These are phyloP conservation scores for Digitaria exilis DNA, from an alignment of 202 grass and related monocot genomes.

Conservation along the genomic window DNA sequence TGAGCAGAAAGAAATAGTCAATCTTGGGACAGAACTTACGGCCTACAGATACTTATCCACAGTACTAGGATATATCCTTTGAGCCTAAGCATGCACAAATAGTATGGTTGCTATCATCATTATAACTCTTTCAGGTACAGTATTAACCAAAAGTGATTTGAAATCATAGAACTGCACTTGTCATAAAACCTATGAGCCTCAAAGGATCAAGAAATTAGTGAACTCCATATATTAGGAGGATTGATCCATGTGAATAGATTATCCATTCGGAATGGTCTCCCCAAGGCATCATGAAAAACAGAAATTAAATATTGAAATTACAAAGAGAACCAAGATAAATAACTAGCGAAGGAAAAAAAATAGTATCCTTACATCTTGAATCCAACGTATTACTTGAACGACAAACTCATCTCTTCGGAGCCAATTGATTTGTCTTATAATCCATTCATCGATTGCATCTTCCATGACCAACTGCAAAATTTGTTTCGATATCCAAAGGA, in stretches of 20 bases:
- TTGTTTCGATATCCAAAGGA: constrained; percentile 98
- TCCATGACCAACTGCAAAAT: constrained; percentile 98
- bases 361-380: constrained; percentile 82
- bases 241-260: constrained; percentile 20
- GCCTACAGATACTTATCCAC: neutral
- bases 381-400: constrained; percentile 77
- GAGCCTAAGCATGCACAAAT: constrained; percentile 24
- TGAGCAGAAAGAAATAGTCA: neutral
- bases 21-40: neutral
- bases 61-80: constrained; percentile 15
- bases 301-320: too few relatives aligned
- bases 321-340: too few relatives aligned
- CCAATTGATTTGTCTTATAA: constrained; percentile 90
- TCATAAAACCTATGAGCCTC: constrained; percentile 1
- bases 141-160: constrained; percentile 3
- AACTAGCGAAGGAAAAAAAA: neutral
- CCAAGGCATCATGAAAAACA: neutral
- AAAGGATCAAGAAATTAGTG: neutral
- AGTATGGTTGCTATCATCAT: constrained; percentile 19
- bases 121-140: constrained; percentile 8
- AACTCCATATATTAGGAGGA: constrained; percentile 16
- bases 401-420: constrained; percentile 79
- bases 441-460: constrained; percentile 99
- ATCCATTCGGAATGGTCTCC: neutral
- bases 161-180: too few relatives aligned